Percentiles rank a stretch among this genome's conserved stretches.
phyloP scores from a whole-genome alignment of 2,329 filamentous ascomycete genomes.

The Acrodontium crateriforme region DNA sequence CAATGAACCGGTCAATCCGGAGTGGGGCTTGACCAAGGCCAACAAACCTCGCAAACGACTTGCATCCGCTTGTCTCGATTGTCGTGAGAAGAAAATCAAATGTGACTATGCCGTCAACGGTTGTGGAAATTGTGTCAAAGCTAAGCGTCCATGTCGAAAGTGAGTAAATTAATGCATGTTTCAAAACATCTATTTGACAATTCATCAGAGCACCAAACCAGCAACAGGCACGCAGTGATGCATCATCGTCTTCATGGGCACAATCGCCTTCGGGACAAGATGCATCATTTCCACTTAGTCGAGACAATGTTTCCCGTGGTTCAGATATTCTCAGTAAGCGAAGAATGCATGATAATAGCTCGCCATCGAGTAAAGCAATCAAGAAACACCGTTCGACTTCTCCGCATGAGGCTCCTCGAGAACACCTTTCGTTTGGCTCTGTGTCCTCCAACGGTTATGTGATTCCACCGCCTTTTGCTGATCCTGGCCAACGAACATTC shows the following conservation, averaged over 20 bases:
- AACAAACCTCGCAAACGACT: conserved; percentile 84
- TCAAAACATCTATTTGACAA: conserved; percentile 8
- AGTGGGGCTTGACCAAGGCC: conserved; percentile 88
- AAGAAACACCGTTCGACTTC: conserved; percentile 21
- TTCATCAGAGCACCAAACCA: conserved; percentile 14
- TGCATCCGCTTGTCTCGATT: conserved; percentile 85
- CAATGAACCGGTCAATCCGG: conserved; percentile 74
- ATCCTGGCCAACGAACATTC: too few relatives aligned
- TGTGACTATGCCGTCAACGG: conserved; percentile 80
- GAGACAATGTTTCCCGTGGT: too few relatives aligned
- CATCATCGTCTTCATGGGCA: conserved; percentile 11
- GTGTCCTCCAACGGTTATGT: too few relatives aligned
- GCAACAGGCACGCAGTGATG: conserved; percentile 13
- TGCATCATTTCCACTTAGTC: too few relatives aligned
- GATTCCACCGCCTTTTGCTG: too few relatives aligned
- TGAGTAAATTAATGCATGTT: conserved; percentile 24
- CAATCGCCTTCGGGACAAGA: too few relatives aligned
- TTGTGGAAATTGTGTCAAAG: conserved; percentile 86
- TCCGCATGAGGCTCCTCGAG: too few relatives aligned
- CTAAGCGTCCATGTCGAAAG: conserved; percentile 73
- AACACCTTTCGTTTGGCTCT: too few relatives aligned
- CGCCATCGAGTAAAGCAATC: conserved; percentile 7
- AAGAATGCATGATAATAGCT: conserved; percentile 14
- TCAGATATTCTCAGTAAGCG: conserved; percentile 14
- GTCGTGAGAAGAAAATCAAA: conserved; percentile 94